Percentiles rank a stretch among this genome's conserved stretches.
Evolutionary conservation across 2,329 filamentous ascomycete species (phyloP).

Genomic region (Madurella fahalii): DNA sequence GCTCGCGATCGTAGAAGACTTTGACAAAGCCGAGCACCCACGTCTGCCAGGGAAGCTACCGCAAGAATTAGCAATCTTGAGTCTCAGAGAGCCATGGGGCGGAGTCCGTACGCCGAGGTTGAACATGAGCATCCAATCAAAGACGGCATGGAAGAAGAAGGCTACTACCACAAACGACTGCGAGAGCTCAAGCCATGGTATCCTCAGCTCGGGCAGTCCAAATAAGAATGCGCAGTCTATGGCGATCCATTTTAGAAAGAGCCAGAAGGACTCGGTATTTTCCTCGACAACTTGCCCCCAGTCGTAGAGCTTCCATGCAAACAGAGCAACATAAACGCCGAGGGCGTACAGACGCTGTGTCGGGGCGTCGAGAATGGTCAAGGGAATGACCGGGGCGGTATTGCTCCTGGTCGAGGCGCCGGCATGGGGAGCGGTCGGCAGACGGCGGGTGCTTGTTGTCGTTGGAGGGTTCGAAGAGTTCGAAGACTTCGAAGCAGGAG

Average conservation of each 20-base stretch:
- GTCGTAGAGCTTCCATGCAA: conserved; percentile 84
- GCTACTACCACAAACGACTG: conserved; percentile 66
- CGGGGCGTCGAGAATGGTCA: conserved; percentile 79
- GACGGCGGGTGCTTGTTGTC: conserved; percentile 14
- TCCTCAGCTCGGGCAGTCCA: conserved; percentile 77
- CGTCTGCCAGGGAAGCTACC: conserved; percentile 65
- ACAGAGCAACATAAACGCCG: conserved; percentile 70
- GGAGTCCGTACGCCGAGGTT: conserved; percentile 64
- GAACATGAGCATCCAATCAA: conserved; percentile 90
- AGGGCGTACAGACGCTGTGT: conserved; percentile 85
- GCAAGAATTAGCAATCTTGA: conserved; percentile 8
- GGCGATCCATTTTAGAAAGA: conserved; percentile 89
- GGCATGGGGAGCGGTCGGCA: conserved; percentile 48
- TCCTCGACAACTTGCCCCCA: conserved; percentile 74
- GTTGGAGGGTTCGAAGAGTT: conserved; percentile 3
- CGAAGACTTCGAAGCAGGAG: conserved; percentile 13
- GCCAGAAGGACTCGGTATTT: conserved; percentile 79
- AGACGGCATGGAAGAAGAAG: conserved; percentile 65
- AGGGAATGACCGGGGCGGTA: conserved; percentile 67
- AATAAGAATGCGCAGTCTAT: conserved; percentile 87
- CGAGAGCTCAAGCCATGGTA: conserved; percentile 95
- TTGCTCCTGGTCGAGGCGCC: conserved; percentile 26
- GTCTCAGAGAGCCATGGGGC: background rate
- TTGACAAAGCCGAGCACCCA: conserved; percentile 72
- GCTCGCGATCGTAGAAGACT: conserved; percentile 84